Conservation (phyloP, 345 rosid genomes). For the Aquilaria yunnanensis region DNA sequence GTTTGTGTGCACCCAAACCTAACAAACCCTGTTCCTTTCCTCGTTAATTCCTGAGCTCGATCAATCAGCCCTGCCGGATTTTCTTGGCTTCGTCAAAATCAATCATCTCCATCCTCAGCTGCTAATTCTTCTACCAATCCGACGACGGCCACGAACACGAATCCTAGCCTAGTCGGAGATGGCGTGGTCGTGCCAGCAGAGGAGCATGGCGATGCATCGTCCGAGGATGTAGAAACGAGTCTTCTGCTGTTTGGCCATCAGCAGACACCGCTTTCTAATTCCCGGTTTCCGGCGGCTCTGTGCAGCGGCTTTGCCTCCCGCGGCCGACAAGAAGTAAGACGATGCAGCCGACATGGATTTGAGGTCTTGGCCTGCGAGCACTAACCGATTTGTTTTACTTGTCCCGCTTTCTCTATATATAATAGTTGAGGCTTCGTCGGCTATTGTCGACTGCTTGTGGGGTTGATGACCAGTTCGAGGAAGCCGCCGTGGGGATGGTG, state of each 20-base stretch:
- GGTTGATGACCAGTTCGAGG: constrained; percentile 4
- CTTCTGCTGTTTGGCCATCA: constrained; percentile 72
- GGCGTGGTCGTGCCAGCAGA: constrained; percentile 69
- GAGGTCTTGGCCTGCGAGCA: neutral
- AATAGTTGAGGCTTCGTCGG: neutral
- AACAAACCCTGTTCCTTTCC: no score
- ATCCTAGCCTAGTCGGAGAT: constrained; percentile 16
- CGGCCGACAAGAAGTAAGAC: neutral
- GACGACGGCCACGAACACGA: no score
- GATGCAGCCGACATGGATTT: neutral
- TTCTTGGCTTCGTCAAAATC: no score
- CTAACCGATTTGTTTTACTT: neutral
- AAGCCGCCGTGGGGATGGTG: neutral
- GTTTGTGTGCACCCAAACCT: no score
- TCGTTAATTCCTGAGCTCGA: no score
- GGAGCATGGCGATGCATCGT: constrained; percentile 77
- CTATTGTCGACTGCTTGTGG: neutral
- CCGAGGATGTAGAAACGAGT: constrained; percentile 71
- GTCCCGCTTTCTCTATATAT: neutral
- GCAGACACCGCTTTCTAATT: constrained; percentile 37
- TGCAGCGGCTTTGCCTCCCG: neutral
- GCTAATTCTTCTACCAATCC: no score
- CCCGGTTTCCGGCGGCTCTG: constrained; percentile 28
- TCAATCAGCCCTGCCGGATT: no score
- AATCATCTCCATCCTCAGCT: no score